phyloP scores from a whole-genome alignment of 768 basidiomycete genomes.

The Boletus tomentosulus region DNA sequence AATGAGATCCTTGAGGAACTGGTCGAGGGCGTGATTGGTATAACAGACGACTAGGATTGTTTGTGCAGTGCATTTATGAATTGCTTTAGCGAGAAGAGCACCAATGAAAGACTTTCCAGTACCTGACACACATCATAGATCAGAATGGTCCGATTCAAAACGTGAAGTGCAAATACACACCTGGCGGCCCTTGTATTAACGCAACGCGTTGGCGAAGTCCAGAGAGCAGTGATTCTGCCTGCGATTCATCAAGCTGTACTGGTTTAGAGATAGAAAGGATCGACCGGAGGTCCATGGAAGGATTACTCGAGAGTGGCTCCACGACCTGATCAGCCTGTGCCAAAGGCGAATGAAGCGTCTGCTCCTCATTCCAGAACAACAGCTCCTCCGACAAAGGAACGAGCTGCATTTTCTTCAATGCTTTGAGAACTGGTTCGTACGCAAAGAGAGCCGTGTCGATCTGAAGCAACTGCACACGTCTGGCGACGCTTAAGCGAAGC shows the following conservation, averaged over 20 bases:
- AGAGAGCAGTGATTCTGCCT: conserved; percentile 43
- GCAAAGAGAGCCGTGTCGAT: conserved; percentile 64
- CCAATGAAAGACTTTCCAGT: conserved; percentile 77
- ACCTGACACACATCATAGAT: conserved; percentile 36
- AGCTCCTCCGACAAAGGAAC: conserved; percentile 53
- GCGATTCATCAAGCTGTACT: conserved; percentile 50
- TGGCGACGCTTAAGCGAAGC: conserved; percentile 34
- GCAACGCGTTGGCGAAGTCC: conserved; percentile 55
- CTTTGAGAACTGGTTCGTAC: conserved; percentile 59
- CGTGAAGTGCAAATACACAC: conserved; percentile 30
- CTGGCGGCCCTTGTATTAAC: conserved; percentile 70
- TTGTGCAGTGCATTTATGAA: conserved; percentile 44
- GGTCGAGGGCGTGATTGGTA: conserved; percentile 73
- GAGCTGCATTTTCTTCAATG: conserved; percentile 43
- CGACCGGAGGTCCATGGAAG: conserved; percentile 36
- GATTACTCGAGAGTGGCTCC: conserved; percentile 27
- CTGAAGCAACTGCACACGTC: conserved; percentile 44
- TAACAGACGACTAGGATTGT: conserved; percentile 68
- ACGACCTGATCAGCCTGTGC: conserved; percentile 22
- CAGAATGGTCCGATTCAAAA: neutral
- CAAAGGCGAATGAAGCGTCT: conserved; percentile 7
- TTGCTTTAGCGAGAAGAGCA: conserved; percentile 56
- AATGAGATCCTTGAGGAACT: conserved; percentile 61
- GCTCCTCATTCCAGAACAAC: conserved; percentile 46
- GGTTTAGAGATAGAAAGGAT: conserved; percentile 35